These are phyloP conservation scores for Chaetomium olivaceum DNA, from an alignment of 2,329 filamentous ascomycete genomes.

Conservation along the genomic window DNA sequence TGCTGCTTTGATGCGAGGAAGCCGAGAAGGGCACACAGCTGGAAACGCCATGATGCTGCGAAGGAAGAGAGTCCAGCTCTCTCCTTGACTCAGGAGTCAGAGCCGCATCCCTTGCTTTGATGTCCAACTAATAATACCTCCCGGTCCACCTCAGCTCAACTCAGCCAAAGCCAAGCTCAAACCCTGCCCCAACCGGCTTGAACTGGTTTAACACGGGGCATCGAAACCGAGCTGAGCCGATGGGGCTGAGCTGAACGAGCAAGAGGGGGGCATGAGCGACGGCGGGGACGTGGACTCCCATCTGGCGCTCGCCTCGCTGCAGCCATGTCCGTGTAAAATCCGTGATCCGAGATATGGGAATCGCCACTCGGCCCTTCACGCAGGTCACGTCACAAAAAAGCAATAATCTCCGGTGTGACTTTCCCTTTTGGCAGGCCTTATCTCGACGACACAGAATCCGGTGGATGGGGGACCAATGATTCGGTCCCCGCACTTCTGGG, in stretches of 20 bases:
- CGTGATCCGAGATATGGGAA: neutral
- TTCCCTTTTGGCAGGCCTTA: neutral
- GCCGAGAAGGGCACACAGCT: no score
- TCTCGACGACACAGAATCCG: neutral
- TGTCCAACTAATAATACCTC: neutral
- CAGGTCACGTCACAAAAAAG: slow-evolving; percentile 4
- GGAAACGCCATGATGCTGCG: neutral
- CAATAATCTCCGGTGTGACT: neutral
- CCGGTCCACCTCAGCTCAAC: neutral
- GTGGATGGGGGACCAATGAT: no score
- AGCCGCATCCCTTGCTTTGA: neutral
- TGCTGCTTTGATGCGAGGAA: neutral
- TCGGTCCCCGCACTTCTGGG: no score
- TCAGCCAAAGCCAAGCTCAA: neutral
- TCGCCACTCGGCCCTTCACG: neutral
- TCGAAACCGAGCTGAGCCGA: neutral
- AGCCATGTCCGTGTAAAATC: neutral
- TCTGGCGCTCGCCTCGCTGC: neutral
- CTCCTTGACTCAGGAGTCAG: neutral
- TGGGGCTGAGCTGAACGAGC: neutral
- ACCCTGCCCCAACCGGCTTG: neutral
- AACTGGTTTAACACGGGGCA: neutral
- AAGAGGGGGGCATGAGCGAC: neutral
- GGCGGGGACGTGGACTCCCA: neutral
- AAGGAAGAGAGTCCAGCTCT: neutral